A percentile compares a stretch with the other conserved stretches of the same genome.
These are phyloP conservation scores for Leptographium wingfieldii DNA, from an alignment of 2,329 filamentous ascomycete species.

Conservation along the genomic window DNA sequence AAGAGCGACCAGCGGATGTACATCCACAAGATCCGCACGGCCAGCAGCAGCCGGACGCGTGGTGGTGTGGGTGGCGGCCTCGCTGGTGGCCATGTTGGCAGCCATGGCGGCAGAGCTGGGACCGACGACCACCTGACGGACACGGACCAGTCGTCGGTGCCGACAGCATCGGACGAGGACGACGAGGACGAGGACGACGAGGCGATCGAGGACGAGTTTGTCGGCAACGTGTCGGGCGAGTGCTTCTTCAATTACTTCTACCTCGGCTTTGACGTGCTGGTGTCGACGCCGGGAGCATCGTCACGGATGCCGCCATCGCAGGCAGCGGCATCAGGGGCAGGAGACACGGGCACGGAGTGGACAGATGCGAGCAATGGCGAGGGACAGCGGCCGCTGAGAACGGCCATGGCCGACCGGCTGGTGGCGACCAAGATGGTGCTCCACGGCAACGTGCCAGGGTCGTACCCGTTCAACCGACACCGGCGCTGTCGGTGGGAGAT, in stretches of 20 bases:
- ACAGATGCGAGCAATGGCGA: no score
- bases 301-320: conserved; percentile 50
- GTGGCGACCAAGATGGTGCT: conserved; percentile 87
- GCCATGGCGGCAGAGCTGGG: not conserved
- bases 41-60: conserved; percentile 34
- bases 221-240: conserved; percentile 48
- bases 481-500: conserved; percentile 81
- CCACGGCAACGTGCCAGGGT: conserved; percentile 89
- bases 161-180: conserved; percentile 61
- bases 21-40: conserved; percentile 57
- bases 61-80: no score
- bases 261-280: conserved; percentile 82
- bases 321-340: not conserved
- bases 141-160: conserved; percentile 62
- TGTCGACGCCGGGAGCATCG: conserved; percentile 61
- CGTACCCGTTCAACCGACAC: conserved; percentile 93
- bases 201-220: conserved; percentile 41
- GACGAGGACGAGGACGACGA: conserved; percentile 52
- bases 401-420: conserved; percentile 44
- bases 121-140: conserved; percentile 46
- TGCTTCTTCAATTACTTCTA: conserved; percentile 98
- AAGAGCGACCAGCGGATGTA: conserved; percentile 83
- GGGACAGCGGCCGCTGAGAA: not conserved
- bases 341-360: no score
- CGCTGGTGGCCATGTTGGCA: no score